Evolutionary conservation across 208 protist species (phyloP), one percentile per base, ranked within the genome.

Genomic region (Blechomonas ayalai): DNA sequence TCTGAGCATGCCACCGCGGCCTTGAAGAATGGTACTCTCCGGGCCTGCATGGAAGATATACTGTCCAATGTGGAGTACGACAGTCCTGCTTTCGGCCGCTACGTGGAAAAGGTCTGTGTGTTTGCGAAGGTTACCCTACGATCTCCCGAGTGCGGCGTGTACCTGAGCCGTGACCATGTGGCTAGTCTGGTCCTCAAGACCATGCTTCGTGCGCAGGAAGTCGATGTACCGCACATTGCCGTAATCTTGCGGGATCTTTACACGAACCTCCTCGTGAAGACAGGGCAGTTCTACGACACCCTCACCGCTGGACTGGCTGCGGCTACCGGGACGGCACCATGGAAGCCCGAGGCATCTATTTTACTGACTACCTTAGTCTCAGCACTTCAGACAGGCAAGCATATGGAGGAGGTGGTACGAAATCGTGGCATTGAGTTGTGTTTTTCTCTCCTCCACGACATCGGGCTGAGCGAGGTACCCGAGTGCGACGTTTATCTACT

Each of bases 361-460:
- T 56, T 83, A 20, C 59, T 88, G 19, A 68, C 72, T 12, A 68
- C 71, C n/a, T 43, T 84, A 26, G 61, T 61, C 35, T 32, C 45
- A 10, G 40, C 68, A 12, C n/a, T 88, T n/a, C 62, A 67, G 35
- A 55, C 53, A 10, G 49, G 58, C 4, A 62, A 59, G 20, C 52
- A 74, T 52, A 51, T 50, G 15, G 55, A 53, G 22, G 60, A 58
- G 41, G 71, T 60, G 3, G 46, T 88, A 4, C 45, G 57, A 3
- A 55, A 55, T 35, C 80, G 84, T 29, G 67, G 55, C 25, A 61
- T 88, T 15, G 70, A 84, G 45, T 54, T 84, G 19, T 81, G 72
- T 45, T 57, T 83, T 13, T 64, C 67, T 8, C 50, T 88, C 10
- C 52, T 73, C 24, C 63, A 63, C 24, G 37, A 66, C 40, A 26